A percentile compares a stretch with the other conserved stretches of the same genome.
phyloP scores from a whole-genome alignment of 305 asterid species.

The Fraxinus ornus region DNA sequence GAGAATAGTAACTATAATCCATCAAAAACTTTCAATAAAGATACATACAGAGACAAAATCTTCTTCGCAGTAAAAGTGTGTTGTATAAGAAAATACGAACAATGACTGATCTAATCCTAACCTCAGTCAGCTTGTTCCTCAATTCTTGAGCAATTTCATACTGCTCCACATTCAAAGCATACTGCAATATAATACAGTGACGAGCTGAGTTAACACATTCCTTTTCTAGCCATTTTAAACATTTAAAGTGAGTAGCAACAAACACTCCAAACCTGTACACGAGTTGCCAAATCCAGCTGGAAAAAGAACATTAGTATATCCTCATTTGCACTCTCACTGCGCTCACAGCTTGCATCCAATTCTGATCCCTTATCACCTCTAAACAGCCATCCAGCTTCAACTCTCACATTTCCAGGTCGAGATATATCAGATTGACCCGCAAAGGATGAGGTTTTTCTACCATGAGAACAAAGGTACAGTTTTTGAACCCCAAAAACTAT shows the following conservation, averaged over 20 bases:
- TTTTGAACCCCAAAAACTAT: constrained; percentile 42
- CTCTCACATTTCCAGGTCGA: constrained; percentile 49
- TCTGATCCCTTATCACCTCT: constrained; percentile 53
- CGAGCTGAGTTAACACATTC: not conserved
- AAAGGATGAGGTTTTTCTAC: constrained; percentile 37
- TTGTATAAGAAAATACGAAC: constrained; percentile 11
- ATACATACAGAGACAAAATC: not conserved
- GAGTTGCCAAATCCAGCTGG: constrained; percentile 87
- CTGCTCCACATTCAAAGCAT: constrained; percentile 92
- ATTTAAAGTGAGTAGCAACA: constrained; percentile 2
- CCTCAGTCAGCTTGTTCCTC: constrained; percentile 92
- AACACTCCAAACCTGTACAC: constrained; percentile 69
- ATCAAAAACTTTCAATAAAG: not conserved
- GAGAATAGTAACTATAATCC: not conserved
- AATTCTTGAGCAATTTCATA: constrained; percentile 80
- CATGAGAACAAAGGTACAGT: constrained; percentile 35
- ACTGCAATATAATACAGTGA: constrained; percentile 53
- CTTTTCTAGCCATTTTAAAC: constrained; percentile 14
- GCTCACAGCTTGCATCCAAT: constrained; percentile 68
- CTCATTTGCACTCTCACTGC: constrained; percentile 82
- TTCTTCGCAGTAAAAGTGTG: not conserved
- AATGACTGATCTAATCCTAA: constrained; percentile 25
- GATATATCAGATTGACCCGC: constrained; percentile 28
- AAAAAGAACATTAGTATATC: constrained; percentile 93
- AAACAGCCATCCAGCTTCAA: constrained; percentile 80